A percentile compares a stretch with the other conserved stretches of the same genome.
phyloP scores from a whole-genome alignment of 495 filamentous ascomycete species.

The Acidiella bohemica region DNA sequence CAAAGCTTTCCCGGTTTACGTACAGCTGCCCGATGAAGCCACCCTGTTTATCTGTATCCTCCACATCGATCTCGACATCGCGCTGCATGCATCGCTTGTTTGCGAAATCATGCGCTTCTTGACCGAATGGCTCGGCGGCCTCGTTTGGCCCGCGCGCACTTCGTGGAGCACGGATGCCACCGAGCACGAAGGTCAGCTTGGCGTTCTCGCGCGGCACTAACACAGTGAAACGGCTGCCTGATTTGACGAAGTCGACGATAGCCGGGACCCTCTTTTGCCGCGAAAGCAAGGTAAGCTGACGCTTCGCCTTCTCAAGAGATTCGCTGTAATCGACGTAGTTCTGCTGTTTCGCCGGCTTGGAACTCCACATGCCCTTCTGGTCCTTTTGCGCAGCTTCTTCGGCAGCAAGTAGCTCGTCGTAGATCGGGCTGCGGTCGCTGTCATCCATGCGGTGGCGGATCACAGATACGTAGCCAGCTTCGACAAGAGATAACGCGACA shows the following conservation, averaged over 20 bases:
- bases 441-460: conserved; percentile 90
- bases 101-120: conserved; percentile 85
- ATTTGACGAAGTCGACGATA: conserved; percentile 93
- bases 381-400: conserved; percentile 77
- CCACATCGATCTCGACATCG: conserved; percentile 91
- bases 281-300: conserved; percentile 71
- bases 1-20: conserved; percentile 90
- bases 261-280: conserved; percentile 87
- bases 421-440: conserved; percentile 79
- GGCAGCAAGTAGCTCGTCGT: conserved; percentile 79
- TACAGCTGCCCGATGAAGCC: conserved; percentile 95
- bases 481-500: conserved; percentile 67
- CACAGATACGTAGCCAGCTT: conserved; percentile 83
- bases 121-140: conserved; percentile 80
- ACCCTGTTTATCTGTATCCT: conserved; percentile 88
- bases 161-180: conserved; percentile 81
- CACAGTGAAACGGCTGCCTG: conserved; percentile 84
- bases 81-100: conserved; percentile 80
- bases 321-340: conserved; percentile 83
- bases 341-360: conserved; percentile 67
- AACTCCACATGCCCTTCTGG: conserved; percentile 85
- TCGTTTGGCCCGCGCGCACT: conserved; percentile 72
- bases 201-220: conserved; percentile 84
- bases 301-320: conserved; percentile 84
- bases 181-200: conserved; percentile 90